Base-by-base conservation (phyloP, 345 rosid genomes). In the Clausena lansium region DNA sequence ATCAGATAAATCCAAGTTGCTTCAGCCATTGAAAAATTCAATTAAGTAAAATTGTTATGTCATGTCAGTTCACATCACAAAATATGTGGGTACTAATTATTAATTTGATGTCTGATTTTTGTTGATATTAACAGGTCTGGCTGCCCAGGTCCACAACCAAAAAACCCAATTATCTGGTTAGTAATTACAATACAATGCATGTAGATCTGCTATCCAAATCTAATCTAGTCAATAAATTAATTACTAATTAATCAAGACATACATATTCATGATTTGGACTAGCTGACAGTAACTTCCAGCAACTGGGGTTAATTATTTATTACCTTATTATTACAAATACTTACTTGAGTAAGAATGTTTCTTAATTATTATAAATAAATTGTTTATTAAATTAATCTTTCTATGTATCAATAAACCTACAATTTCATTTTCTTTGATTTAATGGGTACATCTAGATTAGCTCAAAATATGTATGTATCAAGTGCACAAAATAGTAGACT, bases 181-280 rank as follows among this genome's bases (percentile, higher is more conserved):
- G 24, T 27, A n/a, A 54, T 4, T 1, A 30, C 22, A 75, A 33
- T n/a, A 9, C 78, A 76, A 15, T 76, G 71, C 47, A 76, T 75
- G 50, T 60, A 33, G 14, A 54, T 25, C 64, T 64, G 78, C 47
- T 50, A 7, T 14, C 69, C 2, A 65, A 33, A 19, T 33, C 28
- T 2, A 33, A 19, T 33, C 28, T 2, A 38, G 6, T 20, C 62
- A 47, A 47, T 60, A 45, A 28, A 63, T 75, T 75, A 32, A 50
- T 6, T 24, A 45, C 0, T 45, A 73, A 61, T 25, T 39, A 25
- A 45, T 11, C 32, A 9, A 1, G 57, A 52, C 28, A 28, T 19
- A 52, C 28, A 28, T 19, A 47, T 15, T 47, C 71, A 38, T 69
- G 72, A 54, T 63, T 24, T 41, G 50, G 66, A 72, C 80, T 64